Evolutionary conservation across 345 rosid species (phyloP).

Genomic region (Populus davidiana): DNA sequence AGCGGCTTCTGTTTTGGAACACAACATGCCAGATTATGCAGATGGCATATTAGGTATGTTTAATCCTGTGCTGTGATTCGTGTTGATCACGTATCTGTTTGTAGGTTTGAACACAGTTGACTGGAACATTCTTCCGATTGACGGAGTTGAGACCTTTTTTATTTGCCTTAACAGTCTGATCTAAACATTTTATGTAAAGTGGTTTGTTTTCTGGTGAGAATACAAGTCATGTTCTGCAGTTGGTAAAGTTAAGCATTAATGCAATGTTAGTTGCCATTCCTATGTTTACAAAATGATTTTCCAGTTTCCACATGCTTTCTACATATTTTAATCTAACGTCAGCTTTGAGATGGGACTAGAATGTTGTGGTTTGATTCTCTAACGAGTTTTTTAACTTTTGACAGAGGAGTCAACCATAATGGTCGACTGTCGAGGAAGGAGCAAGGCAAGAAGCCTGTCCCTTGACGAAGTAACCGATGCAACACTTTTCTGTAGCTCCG

Average conservation of each 20-base stretch:
- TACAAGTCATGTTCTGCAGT: neutral
- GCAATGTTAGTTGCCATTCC: neutral
- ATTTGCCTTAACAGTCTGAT: neutral
- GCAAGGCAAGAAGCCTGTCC: constrained; percentile 75
- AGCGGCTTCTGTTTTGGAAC: constrained; percentile 38
- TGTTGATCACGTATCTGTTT: neutral
- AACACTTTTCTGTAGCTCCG: constrained; percentile 91
- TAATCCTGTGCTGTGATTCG: neutral
- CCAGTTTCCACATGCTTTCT: neutral
- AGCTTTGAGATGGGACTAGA: constrained; percentile 12
- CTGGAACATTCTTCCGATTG: neutral
- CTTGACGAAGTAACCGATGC: constrained; percentile 95
- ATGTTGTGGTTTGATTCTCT: constrained; percentile 16
- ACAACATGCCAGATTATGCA: constrained; percentile 36
- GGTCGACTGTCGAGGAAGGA: constrained; percentile 58
- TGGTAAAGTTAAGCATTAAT: neutral
- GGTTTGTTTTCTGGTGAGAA: neutral
- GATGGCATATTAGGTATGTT: constrained; percentile 31
- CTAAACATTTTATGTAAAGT: neutral
- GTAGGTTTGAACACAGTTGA: neutral
- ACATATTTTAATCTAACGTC: constrained; percentile 7
- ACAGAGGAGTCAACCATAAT: constrained; percentile 70
- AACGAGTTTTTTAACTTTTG: constrained; percentile 20
- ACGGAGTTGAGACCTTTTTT: neutral
- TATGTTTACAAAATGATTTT: constrained; percentile 9